A percentile compares a stretch with the other conserved stretches of the same genome.
phyloP scores from a whole-genome alignment of 2,329 filamentous ascomycete genomes.

The Setomelanomma holmii region DNA sequence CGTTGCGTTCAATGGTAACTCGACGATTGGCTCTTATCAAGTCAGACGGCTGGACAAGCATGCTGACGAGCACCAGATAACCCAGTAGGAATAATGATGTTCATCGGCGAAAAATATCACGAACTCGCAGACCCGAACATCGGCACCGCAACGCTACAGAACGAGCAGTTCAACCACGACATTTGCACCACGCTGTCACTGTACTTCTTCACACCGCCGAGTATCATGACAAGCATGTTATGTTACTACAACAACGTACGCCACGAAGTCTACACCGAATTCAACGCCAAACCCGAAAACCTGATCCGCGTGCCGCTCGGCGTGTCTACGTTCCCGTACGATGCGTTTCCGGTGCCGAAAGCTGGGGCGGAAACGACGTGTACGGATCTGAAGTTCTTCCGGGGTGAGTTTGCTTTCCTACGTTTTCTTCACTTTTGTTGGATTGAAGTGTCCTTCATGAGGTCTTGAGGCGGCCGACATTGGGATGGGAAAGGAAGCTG shows the following conservation, averaged over 20 bases:
- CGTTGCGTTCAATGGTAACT: constrained; percentile 50
- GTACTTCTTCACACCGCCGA: constrained; percentile 49
- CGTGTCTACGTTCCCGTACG: constrained; percentile 48
- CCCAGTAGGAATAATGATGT: constrained; percentile 54
- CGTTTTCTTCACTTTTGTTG: no score
- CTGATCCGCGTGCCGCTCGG: constrained; percentile 48
- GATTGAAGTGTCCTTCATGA: background rate
- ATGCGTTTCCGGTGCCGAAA: constrained; percentile 47
- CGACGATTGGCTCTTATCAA: no score
- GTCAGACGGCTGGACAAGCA: background rate
- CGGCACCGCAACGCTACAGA: constrained; percentile 36
- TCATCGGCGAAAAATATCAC: constrained; percentile 54
- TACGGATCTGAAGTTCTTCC: constrained; percentile 49
- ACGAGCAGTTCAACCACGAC: constrained; percentile 38
- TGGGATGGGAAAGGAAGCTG: background rate
- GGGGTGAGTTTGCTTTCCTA: constrained; percentile 21
- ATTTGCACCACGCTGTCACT: constrained; percentile 33
- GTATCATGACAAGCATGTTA: constrained; percentile 47
- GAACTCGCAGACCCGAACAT: constrained; percentile 46
- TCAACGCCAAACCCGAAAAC: constrained; percentile 46
- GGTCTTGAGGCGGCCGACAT: no score
- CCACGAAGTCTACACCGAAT: constrained; percentile 49
- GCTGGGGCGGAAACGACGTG: constrained; percentile 45
- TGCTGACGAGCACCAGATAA: constrained; percentile 10
- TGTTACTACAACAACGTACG: constrained; percentile 51